Evolutionary conservation across 2,329 filamentous ascomycete genomes (phyloP), one percentile per base, ranked within the genome.

Genomic region (Fusarium abutilonis): DNA sequence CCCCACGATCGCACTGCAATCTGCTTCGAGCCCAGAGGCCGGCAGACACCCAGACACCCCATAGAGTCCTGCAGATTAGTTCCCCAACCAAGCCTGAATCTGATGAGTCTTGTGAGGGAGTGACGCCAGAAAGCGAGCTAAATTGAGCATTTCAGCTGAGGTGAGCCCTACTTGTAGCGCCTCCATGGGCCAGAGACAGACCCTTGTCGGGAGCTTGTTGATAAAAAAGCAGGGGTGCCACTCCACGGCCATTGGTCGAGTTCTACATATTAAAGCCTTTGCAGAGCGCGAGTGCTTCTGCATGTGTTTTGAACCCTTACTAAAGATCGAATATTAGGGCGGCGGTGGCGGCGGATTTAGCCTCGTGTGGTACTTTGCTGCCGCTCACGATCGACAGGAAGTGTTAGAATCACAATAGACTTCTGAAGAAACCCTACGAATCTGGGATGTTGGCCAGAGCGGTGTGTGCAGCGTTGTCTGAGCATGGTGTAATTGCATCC

Each of bases 91-190:
- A 23, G 60, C 61, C 59, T 44, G 56, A 65, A 52, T 56, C 58
- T 63, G 58, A 49, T 29, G 41, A 40, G 44, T 52, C 59, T 69
- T 60, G 57, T 40, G 66, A 70, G 53, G 64, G 64, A 66, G 66
- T 69, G 68, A 69, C 63, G 61, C 68, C 66, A 69, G 66, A 66
- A 52, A 47, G 44, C 52, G 51, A 51, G 51, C 62, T 68, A 70
- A 65, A 66, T 66, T 64, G 69, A 66, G 63, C 60, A 56, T 66
- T 73, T 75, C 74, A 76, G 74, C 74, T 76, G 74, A 76, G 73
- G 73, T 76, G 74, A 76, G 73, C 73, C 72, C 68, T 73, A 75
- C 67, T 66, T 59, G 56, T 56, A 60, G 59, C 69, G 38, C 60
- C 63, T 64, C 63, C 64, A 70, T 66, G 67, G 72, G 45, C 52